phyloP scores from a whole-genome alignment of 225 moss, liverwort and hornwort species.

The Antitrichia curtipendula region DNA sequence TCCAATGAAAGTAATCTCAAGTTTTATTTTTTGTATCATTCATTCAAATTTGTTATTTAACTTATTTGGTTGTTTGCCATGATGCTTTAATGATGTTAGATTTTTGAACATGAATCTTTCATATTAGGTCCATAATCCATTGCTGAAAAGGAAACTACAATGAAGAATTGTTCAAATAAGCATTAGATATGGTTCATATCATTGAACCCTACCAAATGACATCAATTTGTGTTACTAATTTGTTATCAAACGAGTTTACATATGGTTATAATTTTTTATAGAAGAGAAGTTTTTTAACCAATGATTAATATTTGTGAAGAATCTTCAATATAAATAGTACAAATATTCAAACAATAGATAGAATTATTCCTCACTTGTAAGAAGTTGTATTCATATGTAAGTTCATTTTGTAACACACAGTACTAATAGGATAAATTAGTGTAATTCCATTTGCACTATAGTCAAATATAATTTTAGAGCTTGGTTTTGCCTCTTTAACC shows the following conservation, averaged over 20 bases:
- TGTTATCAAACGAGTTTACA: not conserved
- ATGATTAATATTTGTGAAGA: too few relatives aligned
- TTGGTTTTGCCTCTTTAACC: not conserved
- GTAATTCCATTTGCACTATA: not conserved
- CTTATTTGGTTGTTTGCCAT: not conserved
- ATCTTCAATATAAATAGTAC: not conserved
- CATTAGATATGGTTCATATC: not conserved
- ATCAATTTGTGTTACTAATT: not conserved
- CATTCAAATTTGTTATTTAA: not conserved
- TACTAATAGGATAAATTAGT: not conserved
- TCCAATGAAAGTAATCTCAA: not conserved
- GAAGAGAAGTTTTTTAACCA: not conserved
- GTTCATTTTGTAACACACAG: not conserved
- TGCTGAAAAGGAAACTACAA: not conserved
- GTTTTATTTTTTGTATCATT: not conserved
- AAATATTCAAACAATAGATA: not conserved
- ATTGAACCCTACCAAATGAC: accelerated
- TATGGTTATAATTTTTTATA: not conserved
- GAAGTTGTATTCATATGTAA: not conserved
- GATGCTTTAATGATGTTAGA: not conserved
- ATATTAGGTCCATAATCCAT: not conserved
- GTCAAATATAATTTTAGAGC: not conserved
- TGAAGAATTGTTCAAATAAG: not conserved
- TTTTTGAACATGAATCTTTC: not conserved
- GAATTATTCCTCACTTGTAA: not conserved